phyloP scores from a whole-genome alignment of 345 rosid genomes.

The Clausena lansium region DNA sequence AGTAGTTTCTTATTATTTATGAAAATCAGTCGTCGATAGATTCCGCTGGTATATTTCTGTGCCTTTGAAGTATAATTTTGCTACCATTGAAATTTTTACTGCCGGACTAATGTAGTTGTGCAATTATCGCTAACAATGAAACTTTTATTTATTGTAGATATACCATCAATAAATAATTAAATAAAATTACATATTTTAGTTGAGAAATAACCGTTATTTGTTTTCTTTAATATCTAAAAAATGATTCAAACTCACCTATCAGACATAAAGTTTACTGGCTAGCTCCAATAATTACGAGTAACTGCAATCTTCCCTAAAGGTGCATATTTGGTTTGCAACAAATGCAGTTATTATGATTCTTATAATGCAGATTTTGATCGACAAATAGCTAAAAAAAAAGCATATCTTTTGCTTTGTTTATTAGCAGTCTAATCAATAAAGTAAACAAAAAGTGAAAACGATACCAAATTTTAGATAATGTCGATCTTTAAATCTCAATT shows the following conservation, averaged over 20 bases:
- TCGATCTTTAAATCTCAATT: background rate
- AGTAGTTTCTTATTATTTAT: too few species aligned
- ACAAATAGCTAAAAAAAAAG: background rate
- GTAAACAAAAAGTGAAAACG: background rate
- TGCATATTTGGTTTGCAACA: background rate
- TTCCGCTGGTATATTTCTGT: too few species aligned
- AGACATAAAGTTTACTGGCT: background rate
- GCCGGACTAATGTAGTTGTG: too few species aligned
- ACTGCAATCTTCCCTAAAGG: background rate
- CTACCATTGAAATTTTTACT: too few species aligned
- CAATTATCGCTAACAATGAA: too few species aligned
- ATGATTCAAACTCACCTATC: background rate
- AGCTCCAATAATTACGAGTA: background rate
- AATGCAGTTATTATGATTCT: background rate
- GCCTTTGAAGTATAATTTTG: too few species aligned
- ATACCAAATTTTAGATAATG: background rate
- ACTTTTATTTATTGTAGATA: too few species aligned
- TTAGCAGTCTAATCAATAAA: slow-evolving; percentile 12
- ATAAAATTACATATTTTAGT: too few species aligned
- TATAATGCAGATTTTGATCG: background rate
- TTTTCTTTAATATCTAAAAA: too few species aligned
- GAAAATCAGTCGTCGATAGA: too few species aligned
- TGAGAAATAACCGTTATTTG: too few species aligned
- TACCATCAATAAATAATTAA: too few species aligned
- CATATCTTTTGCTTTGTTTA: slow-evolving; percentile 1